These are phyloP conservation scores for Dichotomopilus funicola DNA, from an alignment of 2,329 filamentous ascomycete species.

Conservation along the genomic window DNA sequence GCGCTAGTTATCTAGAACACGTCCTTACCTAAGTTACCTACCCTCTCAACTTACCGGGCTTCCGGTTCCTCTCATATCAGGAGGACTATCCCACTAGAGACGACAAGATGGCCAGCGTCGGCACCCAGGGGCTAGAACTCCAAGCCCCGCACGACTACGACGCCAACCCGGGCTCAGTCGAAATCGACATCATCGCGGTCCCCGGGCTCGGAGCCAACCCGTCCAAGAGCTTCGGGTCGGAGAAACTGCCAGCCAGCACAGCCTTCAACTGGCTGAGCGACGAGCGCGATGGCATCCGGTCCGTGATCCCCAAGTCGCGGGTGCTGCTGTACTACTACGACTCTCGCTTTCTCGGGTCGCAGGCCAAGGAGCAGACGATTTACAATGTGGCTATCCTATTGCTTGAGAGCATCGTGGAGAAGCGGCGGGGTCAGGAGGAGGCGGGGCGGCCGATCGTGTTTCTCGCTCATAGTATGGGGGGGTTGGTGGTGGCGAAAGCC, in stretches of 20 bases:
- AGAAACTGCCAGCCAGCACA: background rate
- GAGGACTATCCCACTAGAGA: too few relatives aligned
- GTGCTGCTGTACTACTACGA: background rate
- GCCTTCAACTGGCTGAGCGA: background rate
- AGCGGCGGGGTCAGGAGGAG: background rate
- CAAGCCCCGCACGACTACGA: background rate
- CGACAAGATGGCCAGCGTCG: background rate
- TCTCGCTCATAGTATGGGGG: background rate
- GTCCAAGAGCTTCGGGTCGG: background rate
- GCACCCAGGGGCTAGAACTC: background rate
- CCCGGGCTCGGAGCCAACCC: background rate
- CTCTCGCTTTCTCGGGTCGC: background rate
- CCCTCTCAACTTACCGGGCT: too few relatives aligned
- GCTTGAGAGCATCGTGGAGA: background rate
- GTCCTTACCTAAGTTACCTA: too few relatives aligned
- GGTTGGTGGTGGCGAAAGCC: background rate
- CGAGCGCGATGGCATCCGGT: background rate
- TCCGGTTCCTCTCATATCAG: too few relatives aligned
- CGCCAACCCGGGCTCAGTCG: background rate
- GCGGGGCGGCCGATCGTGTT: background rate
- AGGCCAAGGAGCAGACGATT: background rate
- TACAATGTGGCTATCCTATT: background rate
- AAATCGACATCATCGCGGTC: background rate
- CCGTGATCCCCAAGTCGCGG: background rate
- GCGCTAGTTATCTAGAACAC: too few relatives aligned